Evolutionary conservation across 805 yeast genomes (phyloP).

Genomic region (Kodamaea lidongshanica): DNA sequence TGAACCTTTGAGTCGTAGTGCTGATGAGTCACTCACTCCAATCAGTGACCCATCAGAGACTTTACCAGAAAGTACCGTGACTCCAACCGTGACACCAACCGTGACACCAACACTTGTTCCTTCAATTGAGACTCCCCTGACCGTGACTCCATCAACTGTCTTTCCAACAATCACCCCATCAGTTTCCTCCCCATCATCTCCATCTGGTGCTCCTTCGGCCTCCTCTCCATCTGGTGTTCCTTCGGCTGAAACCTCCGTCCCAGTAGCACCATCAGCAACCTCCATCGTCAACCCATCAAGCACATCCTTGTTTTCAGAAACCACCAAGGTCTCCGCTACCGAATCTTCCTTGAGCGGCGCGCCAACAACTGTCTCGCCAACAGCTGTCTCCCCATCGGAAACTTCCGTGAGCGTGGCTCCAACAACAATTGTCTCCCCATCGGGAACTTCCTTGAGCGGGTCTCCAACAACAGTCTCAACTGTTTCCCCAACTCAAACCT

Average conservation of each 20-base stretch:
- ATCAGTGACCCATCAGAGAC: neutral
- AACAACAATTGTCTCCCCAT: slow-evolving; percentile 3
- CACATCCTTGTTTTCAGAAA: slow-evolving; percentile 1
- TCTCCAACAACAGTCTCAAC: slow-evolving; percentile 3
- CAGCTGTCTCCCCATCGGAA: slow-evolving; percentile 1
- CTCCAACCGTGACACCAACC: slow-evolving; percentile 1
- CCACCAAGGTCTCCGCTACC: slow-evolving; percentile 2
- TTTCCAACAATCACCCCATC: slow-evolving; percentile 2
- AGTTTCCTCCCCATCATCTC: slow-evolving; percentile 1
- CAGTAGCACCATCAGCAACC: neutral
- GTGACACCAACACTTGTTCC: slow-evolving; percentile 3
- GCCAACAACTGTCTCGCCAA: slow-evolving; percentile 4
- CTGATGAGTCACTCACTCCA: too few relatives aligned
- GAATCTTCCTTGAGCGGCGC: slow-evolving; percentile 1
- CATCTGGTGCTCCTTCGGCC: neutral
- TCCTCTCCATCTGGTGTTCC: slow-evolving; percentile 1
- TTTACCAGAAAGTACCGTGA: neutral
- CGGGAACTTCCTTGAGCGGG: slow-evolving; percentile 5
- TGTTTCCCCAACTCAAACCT: slow-evolving; percentile 4
- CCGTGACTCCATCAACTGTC: slow-evolving; percentile 1
- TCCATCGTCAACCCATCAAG: neutral
- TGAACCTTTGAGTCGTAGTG: too few relatives aligned
- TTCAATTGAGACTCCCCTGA: neutral
- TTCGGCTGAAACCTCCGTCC: slow-evolving; percentile 3
- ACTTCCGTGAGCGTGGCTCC: neutral